A percentile compares a stretch with the other conserved stretches of the same genome.
Evolutionary conservation across 768 basidiomycete species (phyloP).

Genomic region (Tricholoma hemisulphureum): DNA sequence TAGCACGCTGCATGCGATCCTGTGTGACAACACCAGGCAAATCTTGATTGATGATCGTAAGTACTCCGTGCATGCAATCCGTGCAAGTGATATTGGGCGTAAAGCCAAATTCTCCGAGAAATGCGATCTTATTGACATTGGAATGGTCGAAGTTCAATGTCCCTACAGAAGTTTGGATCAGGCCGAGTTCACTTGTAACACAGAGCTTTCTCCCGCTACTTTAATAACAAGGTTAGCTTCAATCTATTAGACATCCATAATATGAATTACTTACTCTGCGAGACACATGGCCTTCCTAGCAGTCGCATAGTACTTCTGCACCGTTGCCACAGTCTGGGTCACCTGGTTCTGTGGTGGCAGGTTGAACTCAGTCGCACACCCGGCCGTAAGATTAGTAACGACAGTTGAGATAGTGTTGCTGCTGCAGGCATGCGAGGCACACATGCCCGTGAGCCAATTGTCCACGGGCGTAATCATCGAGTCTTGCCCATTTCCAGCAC

Average conservation of each 20-base stretch:
- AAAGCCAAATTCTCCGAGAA: conserved; percentile 16
- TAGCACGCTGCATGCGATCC: conserved; percentile 21
- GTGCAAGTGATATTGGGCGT: conserved; percentile 40
- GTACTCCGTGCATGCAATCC: conserved; percentile 46
- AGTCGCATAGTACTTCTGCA: conserved; percentile 47
- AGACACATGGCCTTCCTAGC: conserved; percentile 50
- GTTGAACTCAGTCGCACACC: conserved; percentile 43
- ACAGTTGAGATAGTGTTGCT: conserved; percentile 48
- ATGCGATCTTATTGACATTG: conserved; percentile 18
- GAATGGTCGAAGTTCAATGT: conserved; percentile 26
- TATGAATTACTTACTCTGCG: conserved; percentile 47
- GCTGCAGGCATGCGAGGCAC: conserved; percentile 46
- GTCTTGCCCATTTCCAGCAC: conserved; percentile 23
- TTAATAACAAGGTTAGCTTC: neutral
- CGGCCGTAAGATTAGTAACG: conserved; percentile 42
- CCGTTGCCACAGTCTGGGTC: conserved; percentile 24
- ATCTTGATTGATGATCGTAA: conserved; percentile 29
- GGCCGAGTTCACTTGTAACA: conserved; percentile 47
- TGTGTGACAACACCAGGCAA: conserved; percentile 32
- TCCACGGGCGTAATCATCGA: conserved; percentile 43
- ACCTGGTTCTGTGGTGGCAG: conserved; percentile 11
- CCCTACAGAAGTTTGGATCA: conserved; percentile 41
- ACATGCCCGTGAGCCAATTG: conserved; percentile 51
- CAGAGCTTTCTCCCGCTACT: conserved; percentile 42
- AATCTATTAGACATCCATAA: neutral